Evolutionary conservation across 2,329 filamentous ascomycete genomes (phyloP).

Genomic region (Tolypocladium nubicola): DNA sequence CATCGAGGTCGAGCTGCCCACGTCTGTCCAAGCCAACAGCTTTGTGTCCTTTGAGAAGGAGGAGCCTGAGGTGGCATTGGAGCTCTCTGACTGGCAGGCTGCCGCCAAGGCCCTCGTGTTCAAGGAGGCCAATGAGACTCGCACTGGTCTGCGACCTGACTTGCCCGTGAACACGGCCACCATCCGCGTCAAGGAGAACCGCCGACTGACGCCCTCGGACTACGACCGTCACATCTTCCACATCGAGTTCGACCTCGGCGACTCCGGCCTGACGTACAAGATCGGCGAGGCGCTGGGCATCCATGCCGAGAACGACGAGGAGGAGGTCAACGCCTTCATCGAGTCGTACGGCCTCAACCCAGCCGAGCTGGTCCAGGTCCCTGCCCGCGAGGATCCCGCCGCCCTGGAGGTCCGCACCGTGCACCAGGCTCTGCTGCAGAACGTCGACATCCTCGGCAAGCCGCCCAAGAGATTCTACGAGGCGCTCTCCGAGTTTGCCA

Average conservation of each 20-base stretch:
- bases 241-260: slow-evolving; percentile 93
- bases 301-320: slow-evolving; percentile 83
- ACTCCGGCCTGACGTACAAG: slow-evolving; percentile 87
- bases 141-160: slow-evolving; percentile 69
- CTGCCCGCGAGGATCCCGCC: slow-evolving; percentile 65
- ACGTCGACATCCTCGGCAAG: slow-evolving; percentile 92
- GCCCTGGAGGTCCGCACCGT: slow-evolving; percentile 82
- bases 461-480: slow-evolving; percentile 99
- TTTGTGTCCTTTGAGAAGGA: slow-evolving; percentile 72
- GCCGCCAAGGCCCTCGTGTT: slow-evolving; percentile 83
- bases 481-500: slow-evolving; percentile 73
- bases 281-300: slow-evolving; percentile 96
- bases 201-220: slow-evolving; percentile 72
- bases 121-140: slow-evolving; percentile 84
- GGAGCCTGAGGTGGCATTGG: slow-evolving; percentile 55
- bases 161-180: slow-evolving; percentile 76
- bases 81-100: slow-evolving; percentile 67
- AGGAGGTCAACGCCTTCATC: slow-evolving; percentile 76
- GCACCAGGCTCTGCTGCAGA: slow-evolving; percentile 83
- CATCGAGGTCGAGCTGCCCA: slow-evolving; percentile 41
- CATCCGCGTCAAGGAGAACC: slow-evolving; percentile 89
- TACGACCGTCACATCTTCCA: slow-evolving; percentile 99
- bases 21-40: slow-evolving; percentile 64
- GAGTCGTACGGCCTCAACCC: slow-evolving; percentile 76
- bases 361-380: slow-evolving; percentile 81